Evolutionary conservation across 179 eudicot species (phyloP).

Genomic region (Dionaea muscipula): DNA sequence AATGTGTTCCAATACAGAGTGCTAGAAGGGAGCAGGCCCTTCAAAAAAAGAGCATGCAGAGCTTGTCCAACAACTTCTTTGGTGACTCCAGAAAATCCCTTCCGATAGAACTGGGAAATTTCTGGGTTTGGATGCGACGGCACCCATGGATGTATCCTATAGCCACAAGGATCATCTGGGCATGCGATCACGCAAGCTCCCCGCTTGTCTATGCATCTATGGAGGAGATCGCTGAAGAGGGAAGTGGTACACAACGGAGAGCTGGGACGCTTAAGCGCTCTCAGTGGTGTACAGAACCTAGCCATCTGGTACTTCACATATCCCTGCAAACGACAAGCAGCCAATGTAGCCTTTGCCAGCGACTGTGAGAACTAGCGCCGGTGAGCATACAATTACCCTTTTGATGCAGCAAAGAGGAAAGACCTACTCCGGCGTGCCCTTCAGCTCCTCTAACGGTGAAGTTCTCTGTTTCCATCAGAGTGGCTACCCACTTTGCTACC

Average conservation of each 20-base stretch:
- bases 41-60: slow-evolving; percentile 41
- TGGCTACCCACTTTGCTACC: too few relatives aligned
- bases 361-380: too few relatives aligned
- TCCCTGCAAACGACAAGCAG: too few relatives aligned
- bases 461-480: too few relatives aligned
- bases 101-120: slow-evolving; percentile 34
- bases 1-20: slow-evolving; percentile 49
- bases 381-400: too few relatives aligned
- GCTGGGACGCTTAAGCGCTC: background rate
- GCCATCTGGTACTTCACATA: too few relatives aligned
- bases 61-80: slow-evolving; percentile 31
- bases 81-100: slow-evolving; percentile 50
- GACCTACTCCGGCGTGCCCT: too few relatives aligned
- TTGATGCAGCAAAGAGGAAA: too few relatives aligned
- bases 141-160: slow-evolving; percentile 15
- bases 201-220: background rate
- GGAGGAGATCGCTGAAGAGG: background rate
- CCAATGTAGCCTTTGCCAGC: too few relatives aligned
- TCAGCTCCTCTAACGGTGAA: too few relatives aligned
- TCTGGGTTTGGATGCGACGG: slow-evolving; percentile 31
- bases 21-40: slow-evolving; percentile 25
- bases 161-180: background rate
- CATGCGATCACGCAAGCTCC: background rate
- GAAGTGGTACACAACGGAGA: background rate
- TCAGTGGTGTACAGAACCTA: background rate